A percentile compares a stretch with the other conserved stretches of the same genome.
These are phyloP conservation scores for Alternaria viburni DNA, from an alignment of 2,329 filamentous ascomycete genomes.

Conservation along the genomic window DNA sequence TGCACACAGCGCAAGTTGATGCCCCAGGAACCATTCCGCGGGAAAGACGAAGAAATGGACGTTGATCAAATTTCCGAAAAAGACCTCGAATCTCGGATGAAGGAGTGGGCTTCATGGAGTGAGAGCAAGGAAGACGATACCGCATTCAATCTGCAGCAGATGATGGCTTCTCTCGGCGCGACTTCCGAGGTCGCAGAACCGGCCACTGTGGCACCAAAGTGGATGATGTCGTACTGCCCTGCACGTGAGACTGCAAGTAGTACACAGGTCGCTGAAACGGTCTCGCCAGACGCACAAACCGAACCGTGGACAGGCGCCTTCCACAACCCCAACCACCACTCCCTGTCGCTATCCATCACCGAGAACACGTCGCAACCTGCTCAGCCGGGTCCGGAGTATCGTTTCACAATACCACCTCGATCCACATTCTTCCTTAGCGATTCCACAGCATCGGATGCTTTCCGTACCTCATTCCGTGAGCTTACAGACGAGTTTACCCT, in stretches of 20 bases:
- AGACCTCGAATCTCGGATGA: slow-evolving; percentile 35
- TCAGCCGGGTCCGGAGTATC: slow-evolving; percentile 21
- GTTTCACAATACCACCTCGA: slow-evolving; percentile 56
- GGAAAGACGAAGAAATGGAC: slow-evolving; percentile 19
- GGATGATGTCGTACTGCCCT: slow-evolving; percentile 33
- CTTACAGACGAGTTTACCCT: slow-evolving; percentile 50
- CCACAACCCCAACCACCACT: slow-evolving; percentile 34
- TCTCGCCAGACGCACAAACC: slow-evolving; percentile 7
- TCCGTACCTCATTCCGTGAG: slow-evolving; percentile 47
- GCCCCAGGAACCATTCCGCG: slow-evolving; percentile 20
- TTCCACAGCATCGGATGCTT: slow-evolving; percentile 42
- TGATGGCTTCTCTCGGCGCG: slow-evolving; percentile 44
- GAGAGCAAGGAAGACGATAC: slow-evolving; percentile 32
- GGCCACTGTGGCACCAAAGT: slow-evolving; percentile 25
- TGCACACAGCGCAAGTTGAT: slow-evolving; percentile 34
- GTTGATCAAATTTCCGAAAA: slow-evolving; percentile 31
- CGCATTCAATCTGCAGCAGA: slow-evolving; percentile 39
- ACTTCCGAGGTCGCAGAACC: slow-evolving; percentile 28
- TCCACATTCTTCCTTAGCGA: slow-evolving; percentile 60
- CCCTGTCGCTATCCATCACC: slow-evolving; percentile 35
- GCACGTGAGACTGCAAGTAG: slow-evolving; percentile 21
- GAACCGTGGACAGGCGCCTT: slow-evolving; percentile 39
- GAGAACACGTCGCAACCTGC: slow-evolving; percentile 8
- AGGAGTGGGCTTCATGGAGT: slow-evolving; percentile 35
- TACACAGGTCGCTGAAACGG: slow-evolving; percentile 13